phyloP scores from a whole-genome alignment of 495 filamentous ascomycete genomes.

The Letharia columbiana region DNA sequence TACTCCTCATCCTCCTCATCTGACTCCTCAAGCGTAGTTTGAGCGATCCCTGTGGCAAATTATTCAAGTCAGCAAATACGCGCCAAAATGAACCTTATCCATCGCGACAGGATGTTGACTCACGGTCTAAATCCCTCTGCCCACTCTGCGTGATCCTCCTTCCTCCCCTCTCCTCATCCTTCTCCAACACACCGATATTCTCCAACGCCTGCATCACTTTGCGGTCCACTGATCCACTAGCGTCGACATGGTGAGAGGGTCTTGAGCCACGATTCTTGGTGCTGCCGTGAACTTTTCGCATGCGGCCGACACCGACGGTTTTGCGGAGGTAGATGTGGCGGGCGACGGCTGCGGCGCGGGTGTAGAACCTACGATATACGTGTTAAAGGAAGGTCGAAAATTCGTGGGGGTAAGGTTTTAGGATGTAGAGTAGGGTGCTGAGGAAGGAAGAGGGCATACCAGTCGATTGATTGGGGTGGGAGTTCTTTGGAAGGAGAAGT shows the following conservation, averaged over 20 bases:
- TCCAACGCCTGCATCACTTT: constrained; percentile 93
- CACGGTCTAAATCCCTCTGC: constrained; percentile 97
- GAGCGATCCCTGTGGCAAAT: constrained; percentile 48
- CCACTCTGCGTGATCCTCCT: constrained; percentile 93
- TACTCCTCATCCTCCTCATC: constrained; percentile 55
- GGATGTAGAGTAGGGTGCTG: not conserved
- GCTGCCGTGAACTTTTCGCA: constrained; percentile 86
- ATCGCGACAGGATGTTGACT: constrained; percentile 10
- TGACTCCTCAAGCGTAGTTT: constrained; percentile 62
- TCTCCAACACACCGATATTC: constrained; percentile 97
- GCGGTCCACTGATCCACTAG: constrained; percentile 87
- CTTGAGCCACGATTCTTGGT: constrained; percentile 93
- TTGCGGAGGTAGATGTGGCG: constrained; percentile 99
- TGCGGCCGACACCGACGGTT: constrained; percentile 91
- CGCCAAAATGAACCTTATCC: not conserved
- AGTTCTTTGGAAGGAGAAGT: constrained; percentile 92
- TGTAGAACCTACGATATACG: constrained; percentile 64
- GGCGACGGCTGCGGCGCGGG: constrained; percentile 89
- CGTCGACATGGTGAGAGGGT: constrained; percentile 91
- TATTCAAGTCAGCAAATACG: not conserved
- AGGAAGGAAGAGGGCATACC: constrained; percentile 41
- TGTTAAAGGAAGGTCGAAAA: not conserved
- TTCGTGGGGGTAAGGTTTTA: constrained; percentile 16
- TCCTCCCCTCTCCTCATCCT: constrained; percentile 94
- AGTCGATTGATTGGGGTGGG: constrained; percentile 92